A percentile compares a stretch with the other conserved stretches of the same genome.
These are phyloP conservation scores for Stevia rebaudiana DNA, from an alignment of 140 eudicot genomes.

Conservation along the genomic window DNA sequence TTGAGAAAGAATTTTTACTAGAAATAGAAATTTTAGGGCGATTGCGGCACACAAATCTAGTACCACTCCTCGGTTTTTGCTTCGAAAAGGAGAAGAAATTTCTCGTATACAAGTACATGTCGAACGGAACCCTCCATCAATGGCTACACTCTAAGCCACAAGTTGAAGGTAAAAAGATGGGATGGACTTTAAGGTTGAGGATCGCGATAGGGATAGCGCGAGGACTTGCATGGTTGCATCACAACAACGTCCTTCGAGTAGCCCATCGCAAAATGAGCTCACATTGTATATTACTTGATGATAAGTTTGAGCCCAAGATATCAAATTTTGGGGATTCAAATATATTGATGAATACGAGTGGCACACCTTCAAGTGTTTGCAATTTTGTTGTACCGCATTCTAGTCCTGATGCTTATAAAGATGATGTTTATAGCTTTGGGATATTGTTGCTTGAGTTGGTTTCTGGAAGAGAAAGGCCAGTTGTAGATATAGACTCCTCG, in stretches of 20 bases:
- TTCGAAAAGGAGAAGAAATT: slow-evolving; percentile 41
- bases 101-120: slow-evolving; percentile 45
- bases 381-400: slow-evolving; percentile 42
- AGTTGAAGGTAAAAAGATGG: slow-evolving; percentile 29
- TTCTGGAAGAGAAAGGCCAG: slow-evolving; percentile 17
- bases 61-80: slow-evolving; percentile 49
- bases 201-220: slow-evolving; percentile 45
- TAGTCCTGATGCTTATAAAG: slow-evolving; percentile 31
- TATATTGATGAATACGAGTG: slow-evolving; percentile 42
- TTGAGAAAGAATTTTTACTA: slow-evolving; percentile 44
- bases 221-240: slow-evolving; percentile 62
- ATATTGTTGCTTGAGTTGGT: slow-evolving; percentile 46
- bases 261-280: slow-evolving; percentile 50
- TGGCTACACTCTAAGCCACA: slow-evolving; percentile 29
- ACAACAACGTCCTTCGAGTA: slow-evolving; percentile 39
- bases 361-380: slow-evolving; percentile 38
- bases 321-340: slow-evolving; percentile 51
- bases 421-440: slow-evolving; percentile 56
- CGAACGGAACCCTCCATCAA: slow-evolving; percentile 46
- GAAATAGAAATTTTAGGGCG: slow-evolving; percentile 48
- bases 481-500: not conserved
- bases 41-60: slow-evolving; percentile 39
- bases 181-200: slow-evolving; percentile 49
- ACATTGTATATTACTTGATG: slow-evolving; percentile 47
- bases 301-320: slow-evolving; percentile 48